phyloP scores from a whole-genome alignment of 257 asterid genomes.

The Misopates orontium region DNA sequence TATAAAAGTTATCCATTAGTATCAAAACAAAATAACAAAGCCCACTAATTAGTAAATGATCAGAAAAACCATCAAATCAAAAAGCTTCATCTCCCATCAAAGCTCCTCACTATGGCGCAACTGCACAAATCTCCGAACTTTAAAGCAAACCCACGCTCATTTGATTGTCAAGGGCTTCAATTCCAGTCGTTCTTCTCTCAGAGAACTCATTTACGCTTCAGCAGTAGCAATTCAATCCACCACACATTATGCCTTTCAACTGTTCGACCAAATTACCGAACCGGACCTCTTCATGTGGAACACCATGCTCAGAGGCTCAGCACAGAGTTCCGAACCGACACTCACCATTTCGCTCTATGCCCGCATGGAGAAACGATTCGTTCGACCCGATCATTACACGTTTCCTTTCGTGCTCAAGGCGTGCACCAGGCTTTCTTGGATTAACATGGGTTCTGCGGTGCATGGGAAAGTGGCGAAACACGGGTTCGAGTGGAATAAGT shows the following conservation, averaged over 20 bases:
- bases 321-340: slow-evolving; percentile 65
- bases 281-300: slow-evolving; percentile 73
- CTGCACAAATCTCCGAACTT: slow-evolving; percentile 46
- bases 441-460: slow-evolving; percentile 39
- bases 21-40: neutral
- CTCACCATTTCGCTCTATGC: slow-evolving; percentile 45
- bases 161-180: slow-evolving; percentile 47
- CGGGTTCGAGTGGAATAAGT: slow-evolving; percentile 69
- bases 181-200: slow-evolving; percentile 36
- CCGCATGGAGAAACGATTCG: slow-evolving; percentile 38
- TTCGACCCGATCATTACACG: slow-evolving; percentile 56
- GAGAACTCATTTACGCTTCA: slow-evolving; percentile 52
- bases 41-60: slow-evolving; percentile 34
- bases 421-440: slow-evolving; percentile 62
- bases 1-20: too few species aligned
- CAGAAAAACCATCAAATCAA: slow-evolving; percentile 38
- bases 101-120: slow-evolving; percentile 45
- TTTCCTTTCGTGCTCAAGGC: slow-evolving; percentile 71
- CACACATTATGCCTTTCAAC: slow-evolving; percentile 53
- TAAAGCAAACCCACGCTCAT: slow-evolving; percentile 51
- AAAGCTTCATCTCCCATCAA: slow-evolving; percentile 39
- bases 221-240: slow-evolving; percentile 36
- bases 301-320: slow-evolving; percentile 76
- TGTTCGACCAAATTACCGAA: slow-evolving; percentile 60
- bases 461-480: slow-evolving; percentile 64